phyloP scores from a whole-genome alignment of 768 basidiomycete species.

The Naganishia onofrii region DNA sequence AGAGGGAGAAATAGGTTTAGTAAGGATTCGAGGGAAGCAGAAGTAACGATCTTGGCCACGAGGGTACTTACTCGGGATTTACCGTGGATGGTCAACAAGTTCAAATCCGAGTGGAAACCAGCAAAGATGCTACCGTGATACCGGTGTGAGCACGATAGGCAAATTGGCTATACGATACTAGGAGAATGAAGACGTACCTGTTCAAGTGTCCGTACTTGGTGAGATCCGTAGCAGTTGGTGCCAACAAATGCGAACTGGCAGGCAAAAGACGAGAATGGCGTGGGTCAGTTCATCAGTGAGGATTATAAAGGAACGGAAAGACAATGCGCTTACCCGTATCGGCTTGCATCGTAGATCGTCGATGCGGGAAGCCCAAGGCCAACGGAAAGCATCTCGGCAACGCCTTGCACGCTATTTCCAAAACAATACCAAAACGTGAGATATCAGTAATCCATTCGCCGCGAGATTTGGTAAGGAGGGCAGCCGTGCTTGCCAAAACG shows the following conservation, averaged over 20 bases:
- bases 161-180: too few relatives aligned
- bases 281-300: not conserved
- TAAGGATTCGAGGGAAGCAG: too few relatives aligned
- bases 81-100: conserved; percentile 63
- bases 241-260: conserved; percentile 75
- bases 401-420: conserved; percentile 66
- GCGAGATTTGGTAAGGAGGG: too few relatives aligned
- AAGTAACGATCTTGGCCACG: too few relatives aligned
- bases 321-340: conserved; percentile 68
- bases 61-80: conserved; percentile 38
- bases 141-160: too few relatives aligned
- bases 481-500: conserved; percentile 41
- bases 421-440: not conserved
- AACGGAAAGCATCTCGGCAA: conserved; percentile 83
- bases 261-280: not conserved
- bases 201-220: conserved; percentile 63
- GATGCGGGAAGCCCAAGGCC: conserved; percentile 71
- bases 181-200: conserved; percentile 35
- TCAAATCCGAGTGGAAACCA: conserved; percentile 83
- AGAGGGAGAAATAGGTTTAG: conserved; percentile 29
- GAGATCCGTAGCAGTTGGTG: conserved; percentile 90
- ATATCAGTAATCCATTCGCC: too few relatives aligned
- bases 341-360: conserved; percentile 74
- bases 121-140: conserved; percentile 27
- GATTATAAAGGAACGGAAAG: not conserved